Base-by-base conservation (phyloP, 2,329 filamentous ascomycete genomes). In the Ophiognomonia clavigignenti-juglandacearum region DNA sequence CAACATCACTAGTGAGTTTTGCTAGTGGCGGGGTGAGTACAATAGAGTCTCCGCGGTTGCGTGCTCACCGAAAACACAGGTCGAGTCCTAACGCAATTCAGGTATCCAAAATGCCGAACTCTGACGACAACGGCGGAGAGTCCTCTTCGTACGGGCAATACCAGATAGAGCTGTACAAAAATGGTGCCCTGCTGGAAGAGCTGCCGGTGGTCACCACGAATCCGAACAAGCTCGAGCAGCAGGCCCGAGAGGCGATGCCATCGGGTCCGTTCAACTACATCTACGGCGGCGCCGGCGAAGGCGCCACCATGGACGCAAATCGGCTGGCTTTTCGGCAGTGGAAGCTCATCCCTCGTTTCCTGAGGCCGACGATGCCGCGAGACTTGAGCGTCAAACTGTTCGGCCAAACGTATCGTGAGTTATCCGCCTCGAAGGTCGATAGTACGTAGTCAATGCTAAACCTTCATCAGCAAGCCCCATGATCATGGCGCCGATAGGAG, bases 401-500 rank as follows among this genome's bases (percentile, higher is more conserved):
- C 52, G 75, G 74, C 1, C 62, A 68, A 23, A 67, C 59, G 24
- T 76, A 76, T 45, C 64, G 68, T 68, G 57, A 27, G 57, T 52
- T 19, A 11, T 18, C 26, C n/a, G 36, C 14, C 19, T 24, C 20
- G 4, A 11, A 1, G 11, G 7, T 27, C 20, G 6, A 11, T 1
- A 13, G 7, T 27, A 14, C 8, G 23, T 4, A 23, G 20, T 35
- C 19, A 40, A 24, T 32, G 4, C 20, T 2, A n/a, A 42, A n/a
- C 20, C 20, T 45, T 20, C 16, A 29, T 22, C 16, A 51, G 49
- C 38, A 19, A 51, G 65, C 14, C 82, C 82, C 0, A 54, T 86
- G 1, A 59, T 86, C 2, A 75, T 85, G 58, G 84, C 83, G 1
- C 85, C 85, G 0, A 72, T 89, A 2, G 85, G 86, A 0, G 82